Percentiles rank a stretch among this genome's conserved stretches.
Evolutionary conservation across 192 early-diverging fungal species (phyloP).

Genomic region (Backusella tuberculispora): DNA sequence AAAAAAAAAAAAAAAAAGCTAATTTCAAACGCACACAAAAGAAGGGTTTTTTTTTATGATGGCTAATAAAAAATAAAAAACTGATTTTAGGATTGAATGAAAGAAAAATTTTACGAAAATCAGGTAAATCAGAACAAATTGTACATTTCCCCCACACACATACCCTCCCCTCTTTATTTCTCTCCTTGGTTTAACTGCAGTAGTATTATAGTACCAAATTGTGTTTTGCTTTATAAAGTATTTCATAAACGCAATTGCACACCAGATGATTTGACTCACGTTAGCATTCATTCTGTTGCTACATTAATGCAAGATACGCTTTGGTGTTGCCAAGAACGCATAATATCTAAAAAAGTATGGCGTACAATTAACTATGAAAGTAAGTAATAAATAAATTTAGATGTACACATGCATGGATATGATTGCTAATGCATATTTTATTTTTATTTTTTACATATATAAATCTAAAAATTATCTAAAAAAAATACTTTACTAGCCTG

Average conservation of each 20-base stretch:
- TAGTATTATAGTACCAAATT: constrained; percentile 31
- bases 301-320: constrained; percentile 40
- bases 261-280: constrained; percentile 28
- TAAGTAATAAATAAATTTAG: constrained; percentile 19
- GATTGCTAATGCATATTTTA: constrained; percentile 12
- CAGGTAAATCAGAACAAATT: constrained; percentile 25
- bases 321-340: constrained; percentile 36
- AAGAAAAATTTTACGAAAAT: constrained; percentile 38
- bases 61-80: neutral
- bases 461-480: neutral
- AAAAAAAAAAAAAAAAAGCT: neutral
- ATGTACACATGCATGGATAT: constrained; percentile 3
- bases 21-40: neutral
- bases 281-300: constrained; percentile 34
- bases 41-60: neutral
- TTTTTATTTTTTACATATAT: neutral
- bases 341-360: constrained; percentile 39
- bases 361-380: constrained; percentile 42
- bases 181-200: neutral
- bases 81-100: constrained; percentile 29
- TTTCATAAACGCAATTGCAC: constrained; percentile 30
- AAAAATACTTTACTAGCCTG: constrained; percentile 27
- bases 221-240: constrained; percentile 35
- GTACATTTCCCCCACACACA: neutral
- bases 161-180: neutral